Evolutionary conservation across 257 asterid genomes (phyloP).

Genomic region (Datura wrightii): DNA sequence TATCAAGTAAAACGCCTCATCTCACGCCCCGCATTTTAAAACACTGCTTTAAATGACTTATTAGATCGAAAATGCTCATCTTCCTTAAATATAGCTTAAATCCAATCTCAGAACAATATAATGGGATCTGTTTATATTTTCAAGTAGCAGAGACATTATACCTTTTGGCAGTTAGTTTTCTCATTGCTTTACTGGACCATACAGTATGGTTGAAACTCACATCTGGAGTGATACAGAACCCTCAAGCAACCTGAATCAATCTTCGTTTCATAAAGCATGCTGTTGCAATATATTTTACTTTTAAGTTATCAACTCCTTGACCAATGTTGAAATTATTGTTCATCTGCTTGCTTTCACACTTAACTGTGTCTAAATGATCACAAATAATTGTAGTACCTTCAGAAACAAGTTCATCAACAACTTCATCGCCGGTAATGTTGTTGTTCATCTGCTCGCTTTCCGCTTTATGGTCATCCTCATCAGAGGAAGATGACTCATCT

Average conservation of each 20-base stretch:
- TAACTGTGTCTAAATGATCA: slow-evolving; percentile 23
- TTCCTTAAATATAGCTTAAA: neutral
- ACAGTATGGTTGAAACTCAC: neutral
- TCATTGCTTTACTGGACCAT: neutral
- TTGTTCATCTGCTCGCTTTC: slow-evolving; percentile 32
- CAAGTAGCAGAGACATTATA: neutral
- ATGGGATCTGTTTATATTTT: neutral
- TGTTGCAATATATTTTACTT: neutral
- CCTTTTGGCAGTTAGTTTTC: neutral
- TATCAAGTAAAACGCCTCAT: neutral
- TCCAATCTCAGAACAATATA: neutral
- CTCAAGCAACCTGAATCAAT: neutral
- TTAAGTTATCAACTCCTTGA: slow-evolving; percentile 34
- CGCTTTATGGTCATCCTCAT: slow-evolving; percentile 43
- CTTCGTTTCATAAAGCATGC: neutral
- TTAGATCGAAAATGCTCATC: neutral
- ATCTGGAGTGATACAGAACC: neutral
- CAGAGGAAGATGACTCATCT: slow-evolving; percentile 58
- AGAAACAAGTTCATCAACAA: slow-evolving; percentile 39
- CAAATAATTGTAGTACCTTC: slow-evolving; percentile 49
- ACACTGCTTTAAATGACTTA: neutral
- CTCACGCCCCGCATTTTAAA: no score
- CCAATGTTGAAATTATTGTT: slow-evolving; percentile 24
- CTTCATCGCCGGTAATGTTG: slow-evolving; percentile 35
- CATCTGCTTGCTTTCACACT: slow-evolving; percentile 31